Conservation (phyloP, 768 basidiomycete species). For the Podaxis sp. region DNA sequence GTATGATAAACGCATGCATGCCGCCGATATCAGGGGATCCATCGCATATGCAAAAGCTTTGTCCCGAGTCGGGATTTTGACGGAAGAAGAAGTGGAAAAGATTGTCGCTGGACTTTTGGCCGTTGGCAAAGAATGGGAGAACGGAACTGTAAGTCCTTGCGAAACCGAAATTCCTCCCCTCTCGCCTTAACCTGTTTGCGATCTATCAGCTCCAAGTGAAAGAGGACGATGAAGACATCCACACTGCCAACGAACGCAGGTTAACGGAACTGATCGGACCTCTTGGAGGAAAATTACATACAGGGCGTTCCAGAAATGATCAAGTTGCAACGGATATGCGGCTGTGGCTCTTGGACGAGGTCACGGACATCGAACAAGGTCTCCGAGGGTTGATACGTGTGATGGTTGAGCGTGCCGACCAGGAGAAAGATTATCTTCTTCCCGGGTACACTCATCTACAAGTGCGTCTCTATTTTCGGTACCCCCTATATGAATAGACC, state of each 20-base stretch:
- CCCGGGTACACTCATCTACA: conserved; percentile 99
- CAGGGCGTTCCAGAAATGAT: conserved; percentile 95
- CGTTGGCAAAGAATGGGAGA: conserved; percentile 85
- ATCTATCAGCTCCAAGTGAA: conserved; percentile 60
- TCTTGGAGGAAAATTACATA: conserved; percentile 93
- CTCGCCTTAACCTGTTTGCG: not conserved
- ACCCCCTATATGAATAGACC: not conserved
- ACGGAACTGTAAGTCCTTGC: conserved; percentile 51
- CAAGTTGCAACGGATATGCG: conserved; percentile 99
- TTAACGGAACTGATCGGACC: conserved; percentile 90
- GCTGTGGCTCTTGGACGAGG: conserved; percentile 87
- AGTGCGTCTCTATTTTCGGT: conserved; percentile 39
- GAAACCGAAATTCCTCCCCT: not conserved
- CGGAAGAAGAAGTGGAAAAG: conserved; percentile 64
- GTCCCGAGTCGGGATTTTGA: conserved; percentile 75
- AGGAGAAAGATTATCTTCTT: conserved; percentile 85
- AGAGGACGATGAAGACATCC: conserved; percentile 97
- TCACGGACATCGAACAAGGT: conserved; percentile 56
- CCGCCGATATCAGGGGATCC: conserved; percentile 87
- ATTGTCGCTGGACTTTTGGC: conserved; percentile 69
- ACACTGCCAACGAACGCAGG: conserved; percentile 96
- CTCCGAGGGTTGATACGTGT: conserved; percentile 83
- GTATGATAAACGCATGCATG: conserved; percentile 94
- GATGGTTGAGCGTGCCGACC: conserved; percentile 89
- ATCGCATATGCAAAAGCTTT: conserved; percentile 95